These are phyloP conservation scores for Hypocrella siamensis DNA, from an alignment of 2,329 filamentous ascomycete species.

Conservation along the genomic window DNA sequence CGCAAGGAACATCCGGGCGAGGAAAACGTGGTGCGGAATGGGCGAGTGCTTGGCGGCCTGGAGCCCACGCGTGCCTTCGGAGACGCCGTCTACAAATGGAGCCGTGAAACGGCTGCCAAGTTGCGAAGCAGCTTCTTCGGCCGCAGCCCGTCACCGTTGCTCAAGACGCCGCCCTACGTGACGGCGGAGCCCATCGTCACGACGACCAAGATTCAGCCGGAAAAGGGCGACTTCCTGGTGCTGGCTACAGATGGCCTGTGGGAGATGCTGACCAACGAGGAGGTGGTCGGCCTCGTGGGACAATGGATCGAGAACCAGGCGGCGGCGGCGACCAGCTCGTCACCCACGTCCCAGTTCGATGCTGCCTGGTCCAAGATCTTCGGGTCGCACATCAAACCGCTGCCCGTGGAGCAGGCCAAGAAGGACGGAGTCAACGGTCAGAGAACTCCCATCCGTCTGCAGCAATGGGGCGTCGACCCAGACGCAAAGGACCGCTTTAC, in stretches of 20 bases:
- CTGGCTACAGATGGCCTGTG: constrained; percentile 93
- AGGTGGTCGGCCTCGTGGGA: constrained; percentile 89
- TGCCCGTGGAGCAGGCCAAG: constrained; percentile 61
- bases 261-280: constrained; percentile 99
- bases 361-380: constrained; percentile 52
- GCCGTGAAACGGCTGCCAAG: constrained; percentile 63
- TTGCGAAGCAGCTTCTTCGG: constrained; percentile 81
- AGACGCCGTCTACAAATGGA: constrained; percentile 96
- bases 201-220: constrained; percentile 78
- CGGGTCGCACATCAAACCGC: constrained; percentile 30
- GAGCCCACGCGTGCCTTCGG: constrained; percentile 93
- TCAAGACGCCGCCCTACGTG: constrained; percentile 91
- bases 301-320: constrained; percentile 84
- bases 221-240: constrained; percentile 86
- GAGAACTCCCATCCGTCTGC: constrained; percentile 71
- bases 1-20: constrained; percentile 80
- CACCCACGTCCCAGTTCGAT: constrained; percentile 48
- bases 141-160: constrained; percentile 55
- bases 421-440: constrained; percentile 46
- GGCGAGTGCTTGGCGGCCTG: constrained; percentile 77
- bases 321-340: constrained; percentile 6
- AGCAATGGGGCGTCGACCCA: constrained; percentile 76
- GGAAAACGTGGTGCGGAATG: constrained; percentile 72
- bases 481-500: constrained; percentile 70
- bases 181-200: constrained; percentile 92